Conservation (phyloP, 192 early-diverging fungal genomes). For the Allomyces macrogynus region DNA sequence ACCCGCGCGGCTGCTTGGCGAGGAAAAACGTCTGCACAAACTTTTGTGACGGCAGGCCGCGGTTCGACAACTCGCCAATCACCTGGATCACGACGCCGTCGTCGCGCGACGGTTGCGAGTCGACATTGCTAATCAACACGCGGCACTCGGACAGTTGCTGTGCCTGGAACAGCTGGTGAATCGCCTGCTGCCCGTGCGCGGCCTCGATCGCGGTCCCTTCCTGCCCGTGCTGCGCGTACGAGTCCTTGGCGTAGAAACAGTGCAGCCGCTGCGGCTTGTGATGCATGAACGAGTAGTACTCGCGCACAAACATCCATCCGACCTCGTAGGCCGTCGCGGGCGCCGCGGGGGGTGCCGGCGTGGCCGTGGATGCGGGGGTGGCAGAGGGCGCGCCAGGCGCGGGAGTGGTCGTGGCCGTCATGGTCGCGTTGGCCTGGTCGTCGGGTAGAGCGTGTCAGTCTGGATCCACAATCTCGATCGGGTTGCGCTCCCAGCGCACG, state of each 20-base stretch:
- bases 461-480: no score
- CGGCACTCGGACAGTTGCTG: conserved; percentile 68
- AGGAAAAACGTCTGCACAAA: conserved; percentile 86
- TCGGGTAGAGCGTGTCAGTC: no score
- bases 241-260: conserved; percentile 73
- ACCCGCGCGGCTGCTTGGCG: conserved; percentile 71
- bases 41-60: conserved; percentile 51
- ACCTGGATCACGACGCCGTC: conserved; percentile 78
- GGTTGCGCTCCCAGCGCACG: no score
- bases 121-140: conserved; percentile 70
- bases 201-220: conserved; percentile 51
- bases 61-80: conserved; percentile 76
- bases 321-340: conserved; percentile 24
- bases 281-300: conserved; percentile 86
- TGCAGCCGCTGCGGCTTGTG: conserved; percentile 57
- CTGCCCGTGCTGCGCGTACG: conserved; percentile 56
- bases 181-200: conserved; percentile 63
- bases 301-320: conserved; percentile 81
- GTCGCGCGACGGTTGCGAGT: conserved; percentile 50
- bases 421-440: no score
- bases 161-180: conserved; percentile 48
- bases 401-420: no score
- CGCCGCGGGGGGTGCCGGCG: no score
- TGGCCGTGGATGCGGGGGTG: no score
- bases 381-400: no score